Base-by-base conservation (phyloP, 2,329 filamentous ascomycete species). In the Pseudogymnoascus sp. region DNA sequence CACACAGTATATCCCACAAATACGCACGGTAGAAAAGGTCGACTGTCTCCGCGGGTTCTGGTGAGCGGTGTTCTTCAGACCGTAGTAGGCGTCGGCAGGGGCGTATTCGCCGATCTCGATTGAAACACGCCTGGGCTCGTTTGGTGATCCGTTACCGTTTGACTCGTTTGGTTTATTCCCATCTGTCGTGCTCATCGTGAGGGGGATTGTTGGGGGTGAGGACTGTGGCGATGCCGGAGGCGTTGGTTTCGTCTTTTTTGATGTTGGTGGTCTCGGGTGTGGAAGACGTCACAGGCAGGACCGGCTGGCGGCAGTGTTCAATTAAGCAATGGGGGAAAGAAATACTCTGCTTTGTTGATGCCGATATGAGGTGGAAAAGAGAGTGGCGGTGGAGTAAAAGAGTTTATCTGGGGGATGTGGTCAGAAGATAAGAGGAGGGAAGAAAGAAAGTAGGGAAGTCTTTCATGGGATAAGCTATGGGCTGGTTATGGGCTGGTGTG, bases 1-100 rank as follows among this genome's bases (percentile, higher is more conserved):
- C 34, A 16, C 12, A 62, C 23, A 6, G 12, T 7, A 14, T 36
- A 21, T 16, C n/a, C 16, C 40, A 6, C 60, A 14, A 14, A 42
- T 12, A 46, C 69, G 61, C 66, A 73, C 72, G 4, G 68, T 69
- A 36, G 71, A 73, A 63, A 70, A 74, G 38, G 73, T 73, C 5
- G 70, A 66, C 11, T 69, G 68, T 40, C 72, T 66, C 37, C 66
- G 68, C 21, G 70, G 69, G 38, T 69, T 71, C 60, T 67, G 66
- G 12, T 71, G 38, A 69, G 65, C 18, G 66, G 64, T 7, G 69
- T 62, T 25, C 70, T 65, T 28, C 38, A 64, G 61, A 37, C 70
- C 70, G 64, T 74, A 74, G 61, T 74, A 74, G 5, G 73, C 65
- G 44, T 71, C 66, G 8, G 73, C 69, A 4, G 73, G 67, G 31